These are phyloP conservation scores for Tephrocybe rancida DNA, from an alignment of 768 basidiomycete genomes.

Conservation along the genomic window DNA sequence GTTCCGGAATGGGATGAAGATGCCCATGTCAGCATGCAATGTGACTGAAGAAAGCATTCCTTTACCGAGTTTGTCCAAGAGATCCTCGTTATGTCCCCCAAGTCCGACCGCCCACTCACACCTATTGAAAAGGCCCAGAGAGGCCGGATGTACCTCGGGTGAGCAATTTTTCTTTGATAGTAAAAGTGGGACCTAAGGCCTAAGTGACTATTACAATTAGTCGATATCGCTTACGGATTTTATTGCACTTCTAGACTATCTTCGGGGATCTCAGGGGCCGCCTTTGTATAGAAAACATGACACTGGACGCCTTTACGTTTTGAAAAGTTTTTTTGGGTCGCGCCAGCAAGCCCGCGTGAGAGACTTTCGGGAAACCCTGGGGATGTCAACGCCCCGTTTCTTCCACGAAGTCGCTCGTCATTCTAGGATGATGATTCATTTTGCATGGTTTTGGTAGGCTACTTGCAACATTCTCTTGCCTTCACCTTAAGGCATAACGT, in stretches of 20 bases:
- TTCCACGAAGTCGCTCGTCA: slow-evolving; percentile 38
- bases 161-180: background rate
- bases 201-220: slow-evolving; percentile 16
- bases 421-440: slow-evolving; percentile 41
- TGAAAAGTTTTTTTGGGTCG: slow-evolving; percentile 25
- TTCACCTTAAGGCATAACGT: too few species aligned
- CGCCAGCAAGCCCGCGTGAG: slow-evolving; percentile 24
- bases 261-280: slow-evolving; percentile 7
- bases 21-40: slow-evolving; percentile 39
- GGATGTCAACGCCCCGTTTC: slow-evolving; percentile 36
- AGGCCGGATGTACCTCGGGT: slow-evolving; percentile 24
- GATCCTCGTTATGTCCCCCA: slow-evolving; percentile 47
- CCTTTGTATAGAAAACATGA: slow-evolving; percentile 29
- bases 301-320: slow-evolving; percentile 32
- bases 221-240: slow-evolving; percentile 32
- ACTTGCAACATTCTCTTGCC: too few species aligned
- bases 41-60: background rate
- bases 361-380: slow-evolving; percentile 36
- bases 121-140: slow-evolving; percentile 31
- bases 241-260: slow-evolving; percentile 23
- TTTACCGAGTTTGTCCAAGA: slow-evolving; percentile 33
- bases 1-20: slow-evolving; percentile 52
- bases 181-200: background rate
- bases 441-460: slow-evolving; percentile 43
- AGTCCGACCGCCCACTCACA: slow-evolving; percentile 29